Percentiles rank a stretch among this genome's conserved stretches.
phyloP scores from a whole-genome alignment of 345 rosid species.

The Arabidopsis thaliana region DNA sequence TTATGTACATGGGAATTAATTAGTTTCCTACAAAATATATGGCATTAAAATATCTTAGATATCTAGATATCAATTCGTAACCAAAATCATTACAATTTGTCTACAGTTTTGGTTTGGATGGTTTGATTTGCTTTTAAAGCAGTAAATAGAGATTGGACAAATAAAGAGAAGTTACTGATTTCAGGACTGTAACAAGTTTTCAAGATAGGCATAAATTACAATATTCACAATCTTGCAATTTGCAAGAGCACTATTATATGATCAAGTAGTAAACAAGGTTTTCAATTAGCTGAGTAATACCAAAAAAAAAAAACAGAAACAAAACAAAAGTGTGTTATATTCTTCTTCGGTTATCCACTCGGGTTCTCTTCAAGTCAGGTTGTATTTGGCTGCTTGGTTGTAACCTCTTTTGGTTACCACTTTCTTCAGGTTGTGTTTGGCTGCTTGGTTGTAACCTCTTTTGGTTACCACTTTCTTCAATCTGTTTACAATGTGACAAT shows the following conservation, averaged over 20 bases:
- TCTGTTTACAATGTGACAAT: constrained; percentile 46
- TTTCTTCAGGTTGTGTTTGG: constrained; percentile 52
- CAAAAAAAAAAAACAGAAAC: background rate
- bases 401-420: constrained; percentile 50
- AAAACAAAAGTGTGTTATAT: constrained; percentile 46
- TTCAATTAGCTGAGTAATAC: background rate
- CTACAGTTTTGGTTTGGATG: constrained; percentile 7
- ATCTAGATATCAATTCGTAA: background rate
- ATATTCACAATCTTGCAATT: constrained; percentile 17
- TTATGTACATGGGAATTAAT: too few relatives aligned
- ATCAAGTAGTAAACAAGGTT: background rate
- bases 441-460: constrained; percentile 63
- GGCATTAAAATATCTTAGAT: too few relatives aligned
- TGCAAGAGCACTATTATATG: constrained; percentile 15
- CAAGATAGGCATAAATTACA: background rate
- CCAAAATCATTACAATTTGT: background rate
- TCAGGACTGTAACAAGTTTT: background rate
- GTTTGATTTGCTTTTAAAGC: background rate
- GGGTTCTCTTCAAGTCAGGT: constrained; percentile 62
- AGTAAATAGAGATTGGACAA: background rate
- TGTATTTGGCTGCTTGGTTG: constrained; percentile 58
- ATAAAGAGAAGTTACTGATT: background rate
- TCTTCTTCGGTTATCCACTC: constrained; percentile 75
- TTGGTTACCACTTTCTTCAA: constrained; percentile 51
- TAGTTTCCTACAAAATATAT: too few relatives aligned